A percentile compares a stretch with the other conserved stretches of the same genome.
These are phyloP conservation scores for Candida endomychidarum DNA, from an alignment of 805 yeast genomes.

Conservation along the genomic window DNA sequence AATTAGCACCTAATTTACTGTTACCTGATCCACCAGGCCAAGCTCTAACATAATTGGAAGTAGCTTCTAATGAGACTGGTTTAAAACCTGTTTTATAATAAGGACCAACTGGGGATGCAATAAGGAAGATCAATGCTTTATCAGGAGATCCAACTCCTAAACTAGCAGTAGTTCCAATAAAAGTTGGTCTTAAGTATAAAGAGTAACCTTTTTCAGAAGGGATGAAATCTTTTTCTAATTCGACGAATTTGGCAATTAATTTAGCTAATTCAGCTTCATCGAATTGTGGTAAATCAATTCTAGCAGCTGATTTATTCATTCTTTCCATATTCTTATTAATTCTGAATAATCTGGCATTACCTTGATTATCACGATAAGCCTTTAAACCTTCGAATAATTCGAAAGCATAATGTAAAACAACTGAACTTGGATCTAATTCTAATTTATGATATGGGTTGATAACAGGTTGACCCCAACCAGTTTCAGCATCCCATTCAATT, in stretches of 20 bases:
- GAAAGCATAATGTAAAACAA: constrained; percentile 93
- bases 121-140: constrained; percentile 79
- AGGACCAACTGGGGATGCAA: constrained; percentile 96
- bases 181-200: constrained; percentile 88
- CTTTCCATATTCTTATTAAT: constrained; percentile 90
- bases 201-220: constrained; percentile 90
- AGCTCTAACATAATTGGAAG: constrained; percentile 94
- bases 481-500: constrained; percentile 72
- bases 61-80: constrained; percentile 92
- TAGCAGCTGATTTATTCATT: constrained; percentile 83
- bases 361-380: constrained; percentile 70
- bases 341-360: constrained; percentile 79
- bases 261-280: constrained; percentile 75
- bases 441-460: constrained; percentile 83
- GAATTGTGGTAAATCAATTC: constrained; percentile 87
- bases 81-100: constrained; percentile 89
- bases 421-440: constrained; percentile 78
- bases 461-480: constrained; percentile 89
- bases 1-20: constrained; percentile 94
- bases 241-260: constrained; percentile 72
- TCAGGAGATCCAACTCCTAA: constrained; percentile 85
- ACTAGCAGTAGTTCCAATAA: constrained; percentile 89
- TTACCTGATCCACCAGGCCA: constrained; percentile 99
- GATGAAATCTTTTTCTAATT: constrained; percentile 72
- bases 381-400: constrained; percentile 95